Evolutionary conservation across 1,284 basidiomycete species (phyloP).

Genomic region (Irpex sp.): DNA sequence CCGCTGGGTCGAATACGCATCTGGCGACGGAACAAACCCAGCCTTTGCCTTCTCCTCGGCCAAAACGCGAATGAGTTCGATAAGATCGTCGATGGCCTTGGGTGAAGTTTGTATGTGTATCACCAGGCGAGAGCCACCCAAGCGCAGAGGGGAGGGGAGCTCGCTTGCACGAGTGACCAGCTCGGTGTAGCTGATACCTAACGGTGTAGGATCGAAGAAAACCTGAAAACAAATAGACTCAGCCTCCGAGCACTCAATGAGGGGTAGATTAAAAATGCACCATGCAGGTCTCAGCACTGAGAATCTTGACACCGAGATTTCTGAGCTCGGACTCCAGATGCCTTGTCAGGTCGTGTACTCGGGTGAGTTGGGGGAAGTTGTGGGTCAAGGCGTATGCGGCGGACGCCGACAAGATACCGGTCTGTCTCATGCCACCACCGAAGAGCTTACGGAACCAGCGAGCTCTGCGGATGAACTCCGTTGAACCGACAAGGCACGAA

Average conservation of each 20-base stretch:
- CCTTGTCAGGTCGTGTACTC: slow-evolving; percentile 73
- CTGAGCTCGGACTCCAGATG: slow-evolving; percentile 69
- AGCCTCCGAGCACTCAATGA: neutral
- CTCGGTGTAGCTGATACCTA: slow-evolving; percentile 66
- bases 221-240: slow-evolving; percentile 39
- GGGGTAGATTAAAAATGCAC: slow-evolving; percentile 32
- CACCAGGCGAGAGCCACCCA: slow-evolving; percentile 76
- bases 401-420: slow-evolving; percentile 74
- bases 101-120: slow-evolving; percentile 85
- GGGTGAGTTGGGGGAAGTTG: slow-evolving; percentile 76
- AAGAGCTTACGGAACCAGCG: slow-evolving; percentile 91
- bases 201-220: slow-evolving; percentile 75
- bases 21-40: slow-evolving; percentile 41
- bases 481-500: slow-evolving; percentile 80
- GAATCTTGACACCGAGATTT: slow-evolving; percentile 71
- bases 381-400: slow-evolving; percentile 85
- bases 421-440: slow-evolving; percentile 93
- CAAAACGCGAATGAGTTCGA: slow-evolving; percentile 45
- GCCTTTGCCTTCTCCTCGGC: slow-evolving; percentile 61
- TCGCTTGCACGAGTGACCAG: slow-evolving; percentile 56
- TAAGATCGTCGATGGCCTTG: slow-evolving; percentile 63
- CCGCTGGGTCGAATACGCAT: slow-evolving; percentile 26
- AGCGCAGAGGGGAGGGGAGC: slow-evolving; percentile 63
- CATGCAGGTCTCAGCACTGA: slow-evolving; percentile 88
- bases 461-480: slow-evolving; percentile 75